Base-by-base conservation (phyloP, 495 filamentous ascomycete genomes). In the Penicillium cataractarum region DNA sequence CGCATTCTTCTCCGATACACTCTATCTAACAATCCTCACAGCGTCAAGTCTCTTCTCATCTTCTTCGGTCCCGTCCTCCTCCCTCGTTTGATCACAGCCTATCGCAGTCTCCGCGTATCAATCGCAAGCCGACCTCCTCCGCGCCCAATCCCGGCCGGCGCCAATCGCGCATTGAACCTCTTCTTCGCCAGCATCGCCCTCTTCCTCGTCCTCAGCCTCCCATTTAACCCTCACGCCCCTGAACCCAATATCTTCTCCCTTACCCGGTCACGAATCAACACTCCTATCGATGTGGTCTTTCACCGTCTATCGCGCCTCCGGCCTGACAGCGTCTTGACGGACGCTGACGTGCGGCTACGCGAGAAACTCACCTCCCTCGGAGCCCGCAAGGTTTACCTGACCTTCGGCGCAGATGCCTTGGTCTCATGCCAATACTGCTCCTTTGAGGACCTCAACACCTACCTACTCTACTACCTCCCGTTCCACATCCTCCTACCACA, bases 11-110 rank as follows among this genome's bases (percentile, higher is more conserved):
- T 33, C 29, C 31, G 51, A 51, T 5, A n/a, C n/a, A 37, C 31
- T 32, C 3, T 13, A 8, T 54, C 51, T 54, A 35, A 54, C 31
- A 33, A 33, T 33, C 21, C 29, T 33, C 31, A 33, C 66, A 93
- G 90, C 57, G 79, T 92, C 76, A 89, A 92, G 70, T 90, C 89
- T 63, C 82, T 97, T 72, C 77, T 91, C 68, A 81, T 96, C 73
- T 88, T 95, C 79, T 90, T 97, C 74, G 94, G 86, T 0, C 93
- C 94, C n/a, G 76, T 95, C 57, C 74, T 97, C 62, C 76, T 97
- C 53, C 90, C 91, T 33, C 89, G 90, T 55, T 74, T 85, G 53
- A 79, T 97, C 62, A 76, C 75, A 60, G 88, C 86, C 78, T 93
- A 94, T 77, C 88, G 90, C 65, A 78, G 80, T 40, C 59, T 85